Conservation (phyloP, 2,329 filamentous ascomycete species). For the Cladosporium sp. region DNA sequence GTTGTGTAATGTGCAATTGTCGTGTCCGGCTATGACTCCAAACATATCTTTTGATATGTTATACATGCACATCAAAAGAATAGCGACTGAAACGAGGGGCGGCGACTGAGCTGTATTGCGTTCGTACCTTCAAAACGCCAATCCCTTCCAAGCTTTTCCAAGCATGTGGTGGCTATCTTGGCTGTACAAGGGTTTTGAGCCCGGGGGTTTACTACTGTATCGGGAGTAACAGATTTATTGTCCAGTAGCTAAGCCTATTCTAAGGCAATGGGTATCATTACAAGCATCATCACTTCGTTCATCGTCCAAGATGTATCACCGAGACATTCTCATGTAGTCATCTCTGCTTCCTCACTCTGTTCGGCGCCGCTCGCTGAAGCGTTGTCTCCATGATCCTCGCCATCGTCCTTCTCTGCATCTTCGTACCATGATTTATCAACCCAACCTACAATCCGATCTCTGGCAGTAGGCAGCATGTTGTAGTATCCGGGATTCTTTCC, state of each 20-base stretch:
- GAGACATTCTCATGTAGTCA: not conserved
- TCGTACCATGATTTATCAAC: conserved; percentile 31
- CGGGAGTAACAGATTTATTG: no score
- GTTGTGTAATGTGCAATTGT: no score
- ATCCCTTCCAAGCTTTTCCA: not conserved
- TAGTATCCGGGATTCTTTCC: conserved; percentile 70
- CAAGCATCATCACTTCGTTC: not conserved
- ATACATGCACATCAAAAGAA: no score
- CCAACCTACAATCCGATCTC: conserved; percentile 63
- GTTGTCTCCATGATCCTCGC: conserved; percentile 11
- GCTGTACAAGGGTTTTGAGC: not conserved
- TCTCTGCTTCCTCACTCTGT: conserved; percentile 6
- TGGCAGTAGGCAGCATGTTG: conserved; percentile 61
- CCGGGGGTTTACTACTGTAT: no score
- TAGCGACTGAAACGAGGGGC: no score
- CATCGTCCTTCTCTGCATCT: conserved; percentile 13
- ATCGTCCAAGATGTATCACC: not conserved
- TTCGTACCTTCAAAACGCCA: not conserved
- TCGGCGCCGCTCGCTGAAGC: not conserved
- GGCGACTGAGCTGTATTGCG: not conserved
- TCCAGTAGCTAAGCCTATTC: not conserved
- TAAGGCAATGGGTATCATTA: not conserved
- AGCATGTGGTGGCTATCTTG: not conserved
- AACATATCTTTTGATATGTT: no score
- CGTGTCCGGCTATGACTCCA: no score